phyloP scores from a whole-genome alignment of 805 yeast species.

The Barnettozyma botsteinii region DNA sequence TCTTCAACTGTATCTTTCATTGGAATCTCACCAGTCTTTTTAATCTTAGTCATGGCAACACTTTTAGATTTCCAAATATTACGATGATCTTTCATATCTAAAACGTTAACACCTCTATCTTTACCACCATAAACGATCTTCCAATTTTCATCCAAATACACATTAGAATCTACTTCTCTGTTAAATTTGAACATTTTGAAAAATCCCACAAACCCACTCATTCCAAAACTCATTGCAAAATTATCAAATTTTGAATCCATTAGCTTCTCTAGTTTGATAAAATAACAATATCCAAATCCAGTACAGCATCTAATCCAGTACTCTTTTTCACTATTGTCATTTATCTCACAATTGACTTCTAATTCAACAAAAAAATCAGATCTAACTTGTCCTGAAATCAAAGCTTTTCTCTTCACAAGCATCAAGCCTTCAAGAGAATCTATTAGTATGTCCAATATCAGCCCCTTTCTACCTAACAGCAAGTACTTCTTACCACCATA shows the following conservation, averaged over 20 bases:
- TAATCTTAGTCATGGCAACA: too few species aligned
- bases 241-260: constrained; percentile 15
- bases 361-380: constrained; percentile 21
- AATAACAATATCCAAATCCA: constrained; percentile 23
- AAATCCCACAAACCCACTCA: constrained; percentile 21
- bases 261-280: constrained; percentile 14
- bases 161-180: neutral
- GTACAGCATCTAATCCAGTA: constrained; percentile 19
- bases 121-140: constrained; percentile 21
- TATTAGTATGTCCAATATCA: constrained; percentile 12
- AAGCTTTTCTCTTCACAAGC: constrained; percentile 12
- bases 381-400: constrained; percentile 17
- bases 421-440: constrained; percentile 9
- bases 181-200: constrained; percentile 14
- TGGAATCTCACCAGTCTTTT: neutral
- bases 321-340: constrained; percentile 1
- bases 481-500: constrained; percentile 4
- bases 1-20: constrained; percentile 6
- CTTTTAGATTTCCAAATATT: constrained; percentile 21
- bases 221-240: constrained; percentile 23
- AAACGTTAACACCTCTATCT: constrained; percentile 18
- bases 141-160: constrained; percentile 4
- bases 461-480: constrained; percentile 17
- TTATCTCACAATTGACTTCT: constrained; percentile 7
- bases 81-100: constrained; percentile 17